A percentile compares a stretch with the other conserved stretches of the same genome.
Conservation (phyloP, 1,139 yeast species). For the Zygotorulaspora mrakii region DNA sequence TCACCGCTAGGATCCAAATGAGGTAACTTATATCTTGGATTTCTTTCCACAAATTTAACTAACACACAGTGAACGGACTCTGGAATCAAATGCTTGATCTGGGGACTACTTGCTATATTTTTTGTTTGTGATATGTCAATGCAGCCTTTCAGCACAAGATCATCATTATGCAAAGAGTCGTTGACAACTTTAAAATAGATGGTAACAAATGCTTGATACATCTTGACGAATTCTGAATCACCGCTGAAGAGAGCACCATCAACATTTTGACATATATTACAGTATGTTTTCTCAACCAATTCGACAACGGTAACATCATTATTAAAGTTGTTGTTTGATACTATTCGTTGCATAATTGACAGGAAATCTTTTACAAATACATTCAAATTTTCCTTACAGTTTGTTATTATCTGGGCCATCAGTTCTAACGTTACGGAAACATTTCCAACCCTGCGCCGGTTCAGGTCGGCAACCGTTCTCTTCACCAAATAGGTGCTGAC, state of each 20-base stretch:
- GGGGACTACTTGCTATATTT: slow-evolving; percentile 31
- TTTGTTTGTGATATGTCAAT: slow-evolving; percentile 31
- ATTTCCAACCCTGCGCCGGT: slow-evolving; percentile 67
- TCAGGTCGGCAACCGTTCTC: slow-evolving; percentile 61
- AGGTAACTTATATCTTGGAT: slow-evolving; percentile 24
- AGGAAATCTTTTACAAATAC: slow-evolving; percentile 68
- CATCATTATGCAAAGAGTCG: slow-evolving; percentile 30
- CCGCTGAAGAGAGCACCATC: slow-evolving; percentile 71
- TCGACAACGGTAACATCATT: slow-evolving; percentile 34
- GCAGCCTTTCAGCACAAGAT: slow-evolving; percentile 33
- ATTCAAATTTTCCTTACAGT: slow-evolving; percentile 79
- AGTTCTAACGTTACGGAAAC: slow-evolving; percentile 77
- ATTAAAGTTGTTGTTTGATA: slow-evolving; percentile 30
- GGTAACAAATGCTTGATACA: slow-evolving; percentile 39
- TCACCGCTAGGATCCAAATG: slow-evolving; percentile 19
- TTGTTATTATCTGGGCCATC: slow-evolving; percentile 61
- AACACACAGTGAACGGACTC: slow-evolving; percentile 29
- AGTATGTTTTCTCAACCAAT: slow-evolving; percentile 37
- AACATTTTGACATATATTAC: slow-evolving; percentile 55
- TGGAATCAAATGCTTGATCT: slow-evolving; percentile 27
- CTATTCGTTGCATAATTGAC: slow-evolving; percentile 40
- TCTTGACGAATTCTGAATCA: slow-evolving; percentile 55
- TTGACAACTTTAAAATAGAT: slow-evolving; percentile 28
- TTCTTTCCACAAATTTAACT: slow-evolving; percentile 27
- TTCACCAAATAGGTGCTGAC: slow-evolving; percentile 68